phyloP scores from a whole-genome alignment of 2,329 filamentous ascomycete genomes.

The Trichoderma guizhouense region DNA sequence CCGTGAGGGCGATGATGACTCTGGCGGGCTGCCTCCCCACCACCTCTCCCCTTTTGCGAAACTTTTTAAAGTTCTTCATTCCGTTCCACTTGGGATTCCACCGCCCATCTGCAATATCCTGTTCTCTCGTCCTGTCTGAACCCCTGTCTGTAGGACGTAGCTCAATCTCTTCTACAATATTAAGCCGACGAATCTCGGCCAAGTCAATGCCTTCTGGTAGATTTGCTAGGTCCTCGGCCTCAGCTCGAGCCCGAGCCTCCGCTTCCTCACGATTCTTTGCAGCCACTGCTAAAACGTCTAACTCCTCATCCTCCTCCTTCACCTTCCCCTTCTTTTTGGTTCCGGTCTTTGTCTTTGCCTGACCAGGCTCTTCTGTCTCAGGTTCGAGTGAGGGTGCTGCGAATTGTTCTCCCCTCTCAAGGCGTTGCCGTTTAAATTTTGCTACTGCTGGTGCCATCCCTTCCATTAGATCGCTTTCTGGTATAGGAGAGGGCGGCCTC shows the following conservation, averaged over 20 bases:
- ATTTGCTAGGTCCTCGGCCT: constrained; percentile 51
- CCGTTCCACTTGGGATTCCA: constrained; percentile 94
- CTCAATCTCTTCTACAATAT: constrained; percentile 74
- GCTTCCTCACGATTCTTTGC: constrained; percentile 60
- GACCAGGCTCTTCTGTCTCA: constrained; percentile 21
- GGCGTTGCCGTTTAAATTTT: constrained; percentile 72
- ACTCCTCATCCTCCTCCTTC: constrained; percentile 60
- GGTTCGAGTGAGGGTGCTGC: constrained; percentile 28
- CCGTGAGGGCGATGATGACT: constrained; percentile 68
- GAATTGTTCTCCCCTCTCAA: constrained; percentile 55
- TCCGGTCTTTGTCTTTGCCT: not conserved
- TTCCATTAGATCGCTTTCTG: constrained; percentile 60
- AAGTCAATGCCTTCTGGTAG: constrained; percentile 65
- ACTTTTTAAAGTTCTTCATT: constrained; percentile 92
- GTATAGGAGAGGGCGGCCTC: constrained; percentile 41
- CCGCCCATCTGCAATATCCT: constrained; percentile 52
- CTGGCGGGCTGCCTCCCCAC: constrained; percentile 41
- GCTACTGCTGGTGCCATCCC: constrained; percentile 72
- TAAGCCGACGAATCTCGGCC: constrained; percentile 67
- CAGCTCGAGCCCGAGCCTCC: constrained; percentile 57
- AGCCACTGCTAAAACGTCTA: constrained; percentile 67
- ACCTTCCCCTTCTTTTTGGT: constrained; percentile 45
- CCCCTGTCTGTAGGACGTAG: constrained; percentile 43
- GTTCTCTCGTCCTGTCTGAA: constrained; percentile 38
- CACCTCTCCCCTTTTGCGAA: constrained; percentile 57